Evolutionary conservation across 1,139 yeast genomes (phyloP), one percentile per base, ranked within the genome.

Genomic region (Saccharomyces hybrid): DNA sequence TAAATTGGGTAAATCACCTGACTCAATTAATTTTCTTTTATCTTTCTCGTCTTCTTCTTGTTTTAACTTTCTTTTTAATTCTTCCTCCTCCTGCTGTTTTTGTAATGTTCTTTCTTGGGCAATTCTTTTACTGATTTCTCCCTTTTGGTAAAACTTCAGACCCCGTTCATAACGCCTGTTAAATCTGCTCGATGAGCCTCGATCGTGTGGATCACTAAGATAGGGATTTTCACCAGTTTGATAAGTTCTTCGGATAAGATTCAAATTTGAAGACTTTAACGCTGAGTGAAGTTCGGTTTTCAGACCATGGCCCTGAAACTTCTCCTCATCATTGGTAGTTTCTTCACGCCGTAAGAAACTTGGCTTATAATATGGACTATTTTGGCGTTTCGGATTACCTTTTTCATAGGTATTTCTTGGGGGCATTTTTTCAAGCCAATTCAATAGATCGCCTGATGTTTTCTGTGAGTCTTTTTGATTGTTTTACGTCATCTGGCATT

Each of bases 261-360:
- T 67, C 13, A 64, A 50, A 51, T 69, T 69, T 2, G 63, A 60
- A 1, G 69, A 62, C 23, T 56, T 51, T 14, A 69, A 53, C 1
- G 64, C 61, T 1, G 71, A 67, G 50, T 69, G 70, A n/a, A 67
- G 54, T 31, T 64, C 66, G 0, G 63, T 63, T 23, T 61, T 55
- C 27, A 69, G 53, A 23, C 71, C 73, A 51, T 57, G 53, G 8
- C 55, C 53, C 26, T 49, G 26, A 26, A 48, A 46, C 20, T 29
- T 50, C 26, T 27, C 27, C 2, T 23, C 34, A 44, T 27, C 23
- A 20, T 32, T 44, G 5, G 46, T 27, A 16, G 25, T 11, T n/a
- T 32, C 13, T 46, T 11, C 14, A 20, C 41, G 25, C 16, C 44
- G 27, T 13, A 6, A 25, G 28, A 25, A 6, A n/a, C 23, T 26